Evolutionary conservation across 2,329 filamentous ascomycete species (phyloP), one percentile per base, ranked within the genome.

Genomic region (Fusarium keratoplasticum): DNA sequence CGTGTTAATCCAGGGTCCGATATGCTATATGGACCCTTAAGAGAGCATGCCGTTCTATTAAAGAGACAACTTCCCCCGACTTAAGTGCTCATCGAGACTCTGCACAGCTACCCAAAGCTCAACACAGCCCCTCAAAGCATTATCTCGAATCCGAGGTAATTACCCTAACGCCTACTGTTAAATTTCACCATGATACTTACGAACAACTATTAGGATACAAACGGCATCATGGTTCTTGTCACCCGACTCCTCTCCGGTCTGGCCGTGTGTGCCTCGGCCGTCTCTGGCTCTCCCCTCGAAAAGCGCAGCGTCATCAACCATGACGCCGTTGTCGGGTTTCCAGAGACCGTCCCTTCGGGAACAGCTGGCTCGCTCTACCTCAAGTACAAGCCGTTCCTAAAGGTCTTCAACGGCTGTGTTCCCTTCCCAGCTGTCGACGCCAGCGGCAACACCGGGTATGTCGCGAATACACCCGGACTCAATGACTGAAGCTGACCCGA

Each of bases 361-460:
- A 74, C 73, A 9, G 69, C 75, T 38, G 81, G 81, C 27, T 63
- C 66, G 27, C 65, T 80, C 31, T 81, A 81, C 59, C 74, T 80
- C n/a, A 82, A 81, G 72, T 82, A 80, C 74, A 81, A 82, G 73
- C 81, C 81, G 13, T 82, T 76, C 67, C 74, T 83, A 35, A 76
- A 77, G n/a, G 86, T 91, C 6, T 83, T 85, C 33, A 89, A 88
- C 73, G 90, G 90, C 67, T 92, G 90, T 66, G 90, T 91, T 10
- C 89, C 90, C 0, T 92, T 90, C 76, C 89, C 90, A 0, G 90
- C 87, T 2, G 90, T 92, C 2, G 87, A 92, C 70, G 84, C 84
- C 1, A 79, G 82, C 0, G 90, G 90, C 3, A 85, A 92, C 73
- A 91, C 87, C 18, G 81, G 73, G 76, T 78, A 69, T 54, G 58